Conservation (phyloP, 306 rosid species). For the Gastrolobium bilobum region DNA sequence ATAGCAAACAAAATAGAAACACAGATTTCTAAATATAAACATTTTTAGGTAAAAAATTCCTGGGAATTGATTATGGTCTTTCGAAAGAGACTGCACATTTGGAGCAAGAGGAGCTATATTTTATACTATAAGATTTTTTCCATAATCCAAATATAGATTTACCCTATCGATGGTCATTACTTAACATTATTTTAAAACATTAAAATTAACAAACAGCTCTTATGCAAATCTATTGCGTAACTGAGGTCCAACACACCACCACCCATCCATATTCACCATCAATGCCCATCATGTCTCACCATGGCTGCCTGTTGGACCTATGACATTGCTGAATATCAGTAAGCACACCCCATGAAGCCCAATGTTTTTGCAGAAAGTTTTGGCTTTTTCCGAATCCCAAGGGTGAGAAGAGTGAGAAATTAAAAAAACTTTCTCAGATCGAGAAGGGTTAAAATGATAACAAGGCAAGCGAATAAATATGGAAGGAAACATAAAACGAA, state of each 20-base stretch:
- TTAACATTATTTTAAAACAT: neutral
- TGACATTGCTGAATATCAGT: neutral
- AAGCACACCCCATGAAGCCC: neutral
- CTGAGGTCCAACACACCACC: constrained; percentile 15
- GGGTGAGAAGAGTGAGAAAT: neutral
- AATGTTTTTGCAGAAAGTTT: neutral
- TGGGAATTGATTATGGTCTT: constrained; percentile 3
- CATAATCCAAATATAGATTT: neutral
- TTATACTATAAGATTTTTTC: neutral
- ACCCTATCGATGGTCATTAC: neutral
- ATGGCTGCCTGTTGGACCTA: neutral
- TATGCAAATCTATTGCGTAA: neutral
- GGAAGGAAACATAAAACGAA: neutral
- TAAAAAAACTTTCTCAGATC: neutral
- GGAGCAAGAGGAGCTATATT: constrained; percentile 8
- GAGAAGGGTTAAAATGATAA: neutral
- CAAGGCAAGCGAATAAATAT: neutral
- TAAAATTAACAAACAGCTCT: neutral
- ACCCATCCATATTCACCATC: neutral
- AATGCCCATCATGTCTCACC: neutral
- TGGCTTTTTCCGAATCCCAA: neutral
- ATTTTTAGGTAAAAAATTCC: neutral
- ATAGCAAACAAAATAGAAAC: constrained; percentile 39
- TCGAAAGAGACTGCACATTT: constrained; percentile 21
- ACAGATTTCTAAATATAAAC: neutral